A percentile compares a stretch with the other conserved stretches of the same genome.
phyloP scores from a whole-genome alignment of 306 rosid genomes.

The Fragaria iinumae region DNA sequence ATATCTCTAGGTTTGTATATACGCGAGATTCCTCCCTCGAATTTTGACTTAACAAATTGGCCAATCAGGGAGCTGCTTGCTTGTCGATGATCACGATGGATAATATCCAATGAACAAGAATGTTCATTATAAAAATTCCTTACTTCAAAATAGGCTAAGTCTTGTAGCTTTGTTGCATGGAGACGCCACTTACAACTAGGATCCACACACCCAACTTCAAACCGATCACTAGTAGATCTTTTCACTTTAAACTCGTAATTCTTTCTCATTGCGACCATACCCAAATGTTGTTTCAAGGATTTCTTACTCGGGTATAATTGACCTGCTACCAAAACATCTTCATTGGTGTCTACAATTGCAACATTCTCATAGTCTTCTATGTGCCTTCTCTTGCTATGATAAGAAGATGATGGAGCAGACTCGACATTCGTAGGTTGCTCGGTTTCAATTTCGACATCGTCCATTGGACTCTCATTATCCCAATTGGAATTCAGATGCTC shows the following conservation, averaged over 20 bases:
- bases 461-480: not conserved
- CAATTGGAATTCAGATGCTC: not conserved
- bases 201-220: no score
- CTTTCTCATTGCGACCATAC: conserved; percentile 7
- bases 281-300: conserved; percentile 1
- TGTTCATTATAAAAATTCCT: conserved; percentile 18
- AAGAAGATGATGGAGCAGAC: not conserved
- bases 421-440: no score
- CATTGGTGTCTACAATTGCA: not conserved
- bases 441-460: not conserved
- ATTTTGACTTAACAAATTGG: conserved; percentile 26
- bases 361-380: not conserved
- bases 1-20: not conserved
- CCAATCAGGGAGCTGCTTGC: conserved; percentile 10
- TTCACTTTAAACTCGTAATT: not conserved
- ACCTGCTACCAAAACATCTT: not conserved
- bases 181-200: no score
- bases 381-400: not conserved
- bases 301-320: not conserved
- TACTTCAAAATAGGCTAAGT: conserved; percentile 14
- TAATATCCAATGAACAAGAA: conserved; percentile 19
- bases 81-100: conserved; percentile 15
- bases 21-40: conserved; percentile 12
- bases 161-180: conserved; percentile 3
- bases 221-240: no score